Evolutionary conservation across 305 asterid species (phyloP), one percentile per base, ranked within the genome.

Genomic region (Euphrasia arctica): DNA sequence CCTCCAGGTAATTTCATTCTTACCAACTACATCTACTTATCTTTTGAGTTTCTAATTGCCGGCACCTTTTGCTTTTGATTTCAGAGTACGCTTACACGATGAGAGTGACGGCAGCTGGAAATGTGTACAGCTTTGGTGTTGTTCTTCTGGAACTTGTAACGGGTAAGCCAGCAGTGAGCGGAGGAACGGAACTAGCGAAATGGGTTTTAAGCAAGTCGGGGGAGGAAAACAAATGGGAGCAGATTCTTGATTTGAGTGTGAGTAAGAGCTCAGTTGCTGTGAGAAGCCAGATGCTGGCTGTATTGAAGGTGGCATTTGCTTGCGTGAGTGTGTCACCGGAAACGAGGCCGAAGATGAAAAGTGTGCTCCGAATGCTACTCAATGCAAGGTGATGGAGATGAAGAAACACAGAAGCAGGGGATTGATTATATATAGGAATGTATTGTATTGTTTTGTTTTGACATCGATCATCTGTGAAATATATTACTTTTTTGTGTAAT

Each of bases 21-120:
- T 50, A 18, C 25, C 9, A 50, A 8, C 34, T 31, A 31, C 34
- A 31, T 45, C 10, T 50, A 10, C 13, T 13, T 34, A 6, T 34
- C 8, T 34, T 47, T 9, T 11, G 51, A 47, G 51, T 47, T 9
- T 32, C 34, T 47, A 31, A 31, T 31, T 47, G 52, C 15, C 15
- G 22, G 22, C 22, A 18, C 22, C 22, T 18, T 18, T 18, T 18
- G 4, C n/a, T 47, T 11, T 47, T 9, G 3, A 1, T 78, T 32
- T 87, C 42, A 90, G 95, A 90, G 76, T 90, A 90, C 59, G 95
- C 97, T 31, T 90, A 87, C 88, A 90, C 94, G 2, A 87, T 87
- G 97, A 90, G 94, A 69, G 80, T 90, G 42, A 85, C 97, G 11
- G 80, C 83, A 80, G 78, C 95, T 0, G 95, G 94, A 66, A 87